Conservation (phyloP, 1,284 basidiomycete genomes). For the Melampsora americana region DNA sequence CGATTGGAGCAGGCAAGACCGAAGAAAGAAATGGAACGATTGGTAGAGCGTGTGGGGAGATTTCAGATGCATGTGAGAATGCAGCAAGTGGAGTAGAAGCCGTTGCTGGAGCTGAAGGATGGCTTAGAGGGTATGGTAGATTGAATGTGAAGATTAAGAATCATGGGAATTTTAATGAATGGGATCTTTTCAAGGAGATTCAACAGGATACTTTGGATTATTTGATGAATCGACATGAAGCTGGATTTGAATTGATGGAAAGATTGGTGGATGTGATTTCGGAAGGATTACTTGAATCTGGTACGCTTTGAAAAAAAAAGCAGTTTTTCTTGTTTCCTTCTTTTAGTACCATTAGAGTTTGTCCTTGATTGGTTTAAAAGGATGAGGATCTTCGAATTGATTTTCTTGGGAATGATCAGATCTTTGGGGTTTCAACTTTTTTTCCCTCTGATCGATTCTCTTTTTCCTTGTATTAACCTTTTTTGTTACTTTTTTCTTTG, state of each 20-base stretch:
- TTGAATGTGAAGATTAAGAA: constrained; percentile 1
- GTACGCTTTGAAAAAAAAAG: neutral
- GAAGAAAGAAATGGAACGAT: constrained; percentile 7
- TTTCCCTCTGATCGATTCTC: neutral
- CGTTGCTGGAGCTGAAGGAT: constrained; percentile 15
- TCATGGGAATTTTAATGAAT: constrained; percentile 15
- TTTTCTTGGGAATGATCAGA: too few species aligned
- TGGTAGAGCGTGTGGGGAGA: constrained; percentile 29
- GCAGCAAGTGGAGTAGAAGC: constrained; percentile 18
- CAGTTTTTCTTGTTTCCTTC: neutral
- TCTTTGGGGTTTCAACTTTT: neutral
- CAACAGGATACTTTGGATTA: neutral
- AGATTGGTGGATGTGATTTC: too few species aligned
- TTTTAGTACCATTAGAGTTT: too few species aligned
- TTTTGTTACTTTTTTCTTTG: neutral
- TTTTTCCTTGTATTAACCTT: neutral
- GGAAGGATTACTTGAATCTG: neutral
- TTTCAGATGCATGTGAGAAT: constrained; percentile 17
- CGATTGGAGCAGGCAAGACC: constrained; percentile 25
- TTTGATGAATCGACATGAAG: neutral
- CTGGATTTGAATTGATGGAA: neutral
- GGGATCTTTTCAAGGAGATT: neutral
- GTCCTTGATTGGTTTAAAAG: too few species aligned
- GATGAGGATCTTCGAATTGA: too few species aligned
- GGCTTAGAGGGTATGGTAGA: constrained; percentile 13